Evolutionary conservation across 306 rosid species (phyloP).

Genomic region (Vigna hirtella): DNA sequence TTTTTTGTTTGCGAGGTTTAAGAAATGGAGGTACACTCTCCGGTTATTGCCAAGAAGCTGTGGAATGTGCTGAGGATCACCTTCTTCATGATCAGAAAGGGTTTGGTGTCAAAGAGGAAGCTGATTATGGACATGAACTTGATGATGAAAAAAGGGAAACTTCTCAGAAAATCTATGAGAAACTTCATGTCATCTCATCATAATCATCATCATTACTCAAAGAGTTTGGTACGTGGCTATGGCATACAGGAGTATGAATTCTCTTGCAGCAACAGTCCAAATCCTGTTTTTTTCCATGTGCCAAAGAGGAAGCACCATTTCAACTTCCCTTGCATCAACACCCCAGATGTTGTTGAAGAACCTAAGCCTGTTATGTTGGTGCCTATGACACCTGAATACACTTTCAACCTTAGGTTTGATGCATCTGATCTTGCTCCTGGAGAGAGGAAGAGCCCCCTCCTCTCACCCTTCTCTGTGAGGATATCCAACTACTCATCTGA

Average conservation of each 20-base stretch:
- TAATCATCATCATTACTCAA: constrained; percentile 33
- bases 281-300: constrained; percentile 57
- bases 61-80: constrained; percentile 63
- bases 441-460: constrained; percentile 34
- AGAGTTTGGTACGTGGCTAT: constrained; percentile 41
- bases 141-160: constrained; percentile 65
- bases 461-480: constrained; percentile 50
- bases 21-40: constrained; percentile 44
- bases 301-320: constrained; percentile 55
- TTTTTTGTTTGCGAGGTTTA: background rate
- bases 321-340: constrained; percentile 62
- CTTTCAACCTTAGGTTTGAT: constrained; percentile 41
- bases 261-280: constrained; percentile 66
- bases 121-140: constrained; percentile 62
- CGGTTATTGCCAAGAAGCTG: constrained; percentile 45
- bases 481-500: constrained; percentile 55
- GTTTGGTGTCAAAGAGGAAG: constrained; percentile 65
- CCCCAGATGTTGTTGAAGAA: constrained; percentile 47
- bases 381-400: constrained; percentile 51
- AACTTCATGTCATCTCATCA: constrained; percentile 56
- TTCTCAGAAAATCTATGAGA: constrained; percentile 55
- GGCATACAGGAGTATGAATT: constrained; percentile 67
- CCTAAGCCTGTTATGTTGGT: constrained; percentile 39
- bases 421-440: constrained; percentile 35
- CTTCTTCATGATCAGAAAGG: constrained; percentile 60